Evolutionary conservation across 2,329 filamentous ascomycete species (phyloP).

Genomic region (Raffaelea arxii): DNA sequence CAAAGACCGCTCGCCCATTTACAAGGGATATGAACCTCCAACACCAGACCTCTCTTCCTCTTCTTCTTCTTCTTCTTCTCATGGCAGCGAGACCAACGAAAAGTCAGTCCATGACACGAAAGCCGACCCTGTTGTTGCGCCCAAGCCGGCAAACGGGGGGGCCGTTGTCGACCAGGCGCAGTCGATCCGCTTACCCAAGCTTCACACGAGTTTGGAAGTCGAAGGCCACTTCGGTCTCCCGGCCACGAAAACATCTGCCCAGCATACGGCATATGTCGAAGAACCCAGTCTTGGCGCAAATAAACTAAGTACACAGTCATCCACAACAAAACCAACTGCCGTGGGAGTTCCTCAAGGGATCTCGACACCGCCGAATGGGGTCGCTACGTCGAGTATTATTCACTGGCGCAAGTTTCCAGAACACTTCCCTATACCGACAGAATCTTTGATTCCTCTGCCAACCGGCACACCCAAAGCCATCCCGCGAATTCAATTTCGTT

Average conservation of each 20-base stretch:
- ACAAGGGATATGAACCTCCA: slow-evolving; percentile 9
- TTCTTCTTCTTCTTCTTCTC: not conserved
- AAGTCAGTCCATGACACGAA: too few species aligned
- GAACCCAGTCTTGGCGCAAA: too few species aligned
- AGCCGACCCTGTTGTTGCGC: too few species aligned
- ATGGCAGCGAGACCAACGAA: not conserved
- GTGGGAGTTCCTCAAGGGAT: too few species aligned
- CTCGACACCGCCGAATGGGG: slow-evolving; percentile 1
- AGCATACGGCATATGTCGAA: too few species aligned
- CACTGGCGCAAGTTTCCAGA: slow-evolving; percentile 71
- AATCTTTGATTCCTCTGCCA: slow-evolving; percentile 67
- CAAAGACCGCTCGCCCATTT: slow-evolving; percentile 10
- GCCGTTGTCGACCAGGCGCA: slow-evolving; percentile 4
- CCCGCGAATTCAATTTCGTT: slow-evolving; percentile 66
- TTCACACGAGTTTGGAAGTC: slow-evolving; percentile 18
- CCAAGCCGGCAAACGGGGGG: too few species aligned
- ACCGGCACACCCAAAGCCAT: slow-evolving; percentile 59
- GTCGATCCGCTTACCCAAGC: slow-evolving; percentile 16
- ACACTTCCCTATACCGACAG: slow-evolving; percentile 63
- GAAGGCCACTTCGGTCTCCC: slow-evolving; percentile 18
- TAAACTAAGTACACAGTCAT: too few species aligned
- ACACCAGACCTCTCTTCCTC: not conserved
- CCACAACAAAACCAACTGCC: too few species aligned
- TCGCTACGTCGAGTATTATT: slow-evolving; percentile 24
- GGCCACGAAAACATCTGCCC: slow-evolving; percentile 9